A percentile compares a stretch with the other conserved stretches of the same genome.
phyloP scores from a whole-genome alignment of 345 rosid species.

The Camelina sativa region DNA sequence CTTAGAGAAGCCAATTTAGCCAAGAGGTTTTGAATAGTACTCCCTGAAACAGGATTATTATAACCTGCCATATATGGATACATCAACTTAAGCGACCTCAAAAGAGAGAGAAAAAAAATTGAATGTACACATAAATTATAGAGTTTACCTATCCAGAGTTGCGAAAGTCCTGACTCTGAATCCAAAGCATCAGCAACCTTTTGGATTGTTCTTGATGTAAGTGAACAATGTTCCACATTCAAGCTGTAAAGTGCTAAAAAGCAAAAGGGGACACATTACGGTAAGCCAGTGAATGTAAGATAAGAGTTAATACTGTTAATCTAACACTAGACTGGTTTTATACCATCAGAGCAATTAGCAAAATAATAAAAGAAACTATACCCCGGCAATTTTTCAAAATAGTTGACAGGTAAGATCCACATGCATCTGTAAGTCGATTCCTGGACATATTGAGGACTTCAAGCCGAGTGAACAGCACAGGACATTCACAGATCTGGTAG shows the following conservation, averaged over 20 bases:
- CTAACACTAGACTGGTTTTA: constrained; percentile 1
- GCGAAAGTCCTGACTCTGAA: constrained; percentile 63
- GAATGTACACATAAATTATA: constrained; percentile 19
- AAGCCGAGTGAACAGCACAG: constrained; percentile 77
- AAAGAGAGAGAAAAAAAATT: neutral
- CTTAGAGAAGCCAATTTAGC: constrained; percentile 62
- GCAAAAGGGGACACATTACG: constrained; percentile 38
- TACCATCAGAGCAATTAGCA: constrained; percentile 22
- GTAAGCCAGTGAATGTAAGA: constrained; percentile 17
- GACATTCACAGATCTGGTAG: constrained; percentile 90
- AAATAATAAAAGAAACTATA: constrained; percentile 27
- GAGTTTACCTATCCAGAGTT: constrained; percentile 73
- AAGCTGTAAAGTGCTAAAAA: constrained; percentile 74
- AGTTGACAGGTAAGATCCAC: constrained; percentile 91
- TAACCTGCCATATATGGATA: constrained; percentile 56
- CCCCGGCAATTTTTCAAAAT: constrained; percentile 85
- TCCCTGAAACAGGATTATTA: constrained; percentile 71
- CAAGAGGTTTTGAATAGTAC: constrained; percentile 60
- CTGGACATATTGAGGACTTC: constrained; percentile 92
- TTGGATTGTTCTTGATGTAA: constrained; percentile 84
- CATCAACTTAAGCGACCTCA: constrained; percentile 22
- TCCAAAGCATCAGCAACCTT: constrained; percentile 71
- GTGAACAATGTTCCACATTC: constrained; percentile 77
- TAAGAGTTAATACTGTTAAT: constrained; percentile 1
- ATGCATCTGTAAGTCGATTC: constrained; percentile 95